Evolutionary conservation across 2,329 filamentous ascomycete species (phyloP), one percentile per base, ranked within the genome.

Genomic region (Botryosphaeria agaves): DNA sequence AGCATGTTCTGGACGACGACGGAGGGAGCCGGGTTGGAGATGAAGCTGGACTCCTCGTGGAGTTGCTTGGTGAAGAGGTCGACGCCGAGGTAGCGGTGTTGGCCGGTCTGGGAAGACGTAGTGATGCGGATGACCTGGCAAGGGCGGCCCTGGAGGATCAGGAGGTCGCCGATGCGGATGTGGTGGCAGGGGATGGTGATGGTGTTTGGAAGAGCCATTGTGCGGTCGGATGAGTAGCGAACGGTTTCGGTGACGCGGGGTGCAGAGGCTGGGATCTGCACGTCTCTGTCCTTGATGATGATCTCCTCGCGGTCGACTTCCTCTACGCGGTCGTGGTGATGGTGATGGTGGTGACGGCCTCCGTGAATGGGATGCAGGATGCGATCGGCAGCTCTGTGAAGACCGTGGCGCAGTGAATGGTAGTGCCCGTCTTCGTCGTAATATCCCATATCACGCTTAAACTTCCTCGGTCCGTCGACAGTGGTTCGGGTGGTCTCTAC

Each of bases 41-140:
- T 76, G 66, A 93, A 94, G 49, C 79, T 87, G 34, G 83, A 93
- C 77, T 98, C 89, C 68, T 98, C 89, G 55, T 95, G 84, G 43
- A 98, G 74, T 69, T 95, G 83, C 73, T 93, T 92, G 71, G 85
- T 94, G 82, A 98, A 98, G 52, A 98, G 80, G 62, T 98, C 89
- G 46, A 98, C 89, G 73, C 89, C 89, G 41, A 98, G 81, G 74
- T 95, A 98, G 57, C 89, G 82, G 77, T 98, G 87, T 74, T 98
- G 89, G 59, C 89, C 89, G 39, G 89, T 98, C 67, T 92, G 87
- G 45, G 82, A 72, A 34, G 87, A 95, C 62, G 85, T 93, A 45
- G 84, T 93, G 76, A 98, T 94, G 58, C 87, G 87, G 70, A 98
- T 98, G 60, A 98, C 87, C 74, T 98, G 89, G 80, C 84, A 95